Conservation (phyloP, 805 yeast species). For the Sungouiella blattae region DNA sequence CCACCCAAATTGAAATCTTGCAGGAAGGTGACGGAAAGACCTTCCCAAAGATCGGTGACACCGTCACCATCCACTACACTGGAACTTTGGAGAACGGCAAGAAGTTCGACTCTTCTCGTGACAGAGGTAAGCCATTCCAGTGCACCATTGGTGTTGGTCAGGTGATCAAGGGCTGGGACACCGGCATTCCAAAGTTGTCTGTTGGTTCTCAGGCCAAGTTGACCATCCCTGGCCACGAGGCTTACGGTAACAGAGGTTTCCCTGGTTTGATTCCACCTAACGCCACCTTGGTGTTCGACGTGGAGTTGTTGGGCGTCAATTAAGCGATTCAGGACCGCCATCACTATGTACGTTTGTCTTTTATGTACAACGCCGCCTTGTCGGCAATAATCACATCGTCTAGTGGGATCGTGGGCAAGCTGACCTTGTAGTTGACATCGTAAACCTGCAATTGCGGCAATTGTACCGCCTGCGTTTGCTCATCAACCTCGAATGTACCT, state of each 20-base stretch:
- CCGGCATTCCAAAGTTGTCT: constrained; percentile 86
- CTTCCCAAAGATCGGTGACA: constrained; percentile 84
- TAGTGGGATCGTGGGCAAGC: constrained; percentile 43
- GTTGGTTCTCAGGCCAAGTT: constrained; percentile 90
- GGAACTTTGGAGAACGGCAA: constrained; percentile 95
- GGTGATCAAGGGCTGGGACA: constrained; percentile 97
- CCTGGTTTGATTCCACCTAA: constrained; percentile 97
- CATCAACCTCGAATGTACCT: constrained; percentile 10
- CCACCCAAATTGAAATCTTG: constrained; percentile 40
- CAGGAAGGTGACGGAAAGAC: constrained; percentile 78
- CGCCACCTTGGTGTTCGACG: constrained; percentile 86
- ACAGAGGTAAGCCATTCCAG: constrained; percentile 94
- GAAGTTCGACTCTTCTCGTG: constrained; percentile 92
- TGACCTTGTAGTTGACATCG: constrained; percentile 66
- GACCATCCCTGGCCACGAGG: constrained; percentile 90
- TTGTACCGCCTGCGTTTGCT: constrained; percentile 19
- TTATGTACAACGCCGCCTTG: neutral
- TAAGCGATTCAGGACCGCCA: constrained; percentile 15
- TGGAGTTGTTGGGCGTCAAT: constrained; percentile 62
- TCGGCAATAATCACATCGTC: constrained; percentile 7
- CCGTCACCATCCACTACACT: constrained; percentile 90
- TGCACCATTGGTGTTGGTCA: constrained; percentile 93
- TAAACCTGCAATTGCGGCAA: constrained; percentile 64
- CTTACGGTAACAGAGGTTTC: constrained; percentile 92
- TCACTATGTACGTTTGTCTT: neutral